phyloP scores from a whole-genome alignment of 2,329 filamentous ascomycete species.

The Westerdykella sp. region DNA sequence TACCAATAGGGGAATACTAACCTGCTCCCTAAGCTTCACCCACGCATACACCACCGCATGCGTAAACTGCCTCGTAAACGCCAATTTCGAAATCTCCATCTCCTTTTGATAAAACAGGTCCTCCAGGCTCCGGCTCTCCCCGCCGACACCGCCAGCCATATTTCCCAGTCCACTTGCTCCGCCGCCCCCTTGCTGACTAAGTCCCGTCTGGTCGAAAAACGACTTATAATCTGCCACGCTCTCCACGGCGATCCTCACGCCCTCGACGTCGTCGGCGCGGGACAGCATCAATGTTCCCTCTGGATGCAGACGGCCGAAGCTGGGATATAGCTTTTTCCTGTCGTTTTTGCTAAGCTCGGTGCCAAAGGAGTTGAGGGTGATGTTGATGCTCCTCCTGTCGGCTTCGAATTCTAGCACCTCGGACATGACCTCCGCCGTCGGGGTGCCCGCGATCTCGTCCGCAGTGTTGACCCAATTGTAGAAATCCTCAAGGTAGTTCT shows the following conservation, averaged over 20 bases:
- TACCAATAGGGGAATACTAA: conserved; percentile 41
- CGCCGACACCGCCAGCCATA: conserved; percentile 71
- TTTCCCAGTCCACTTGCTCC: conserved; percentile 72
- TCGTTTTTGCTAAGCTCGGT: conserved; percentile 92
- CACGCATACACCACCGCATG: conserved; percentile 93
- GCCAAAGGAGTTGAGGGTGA: conserved; percentile 96
- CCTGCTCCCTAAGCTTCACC: conserved; percentile 96
- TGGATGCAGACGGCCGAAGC: conserved; percentile 83
- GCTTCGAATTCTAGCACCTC: conserved; percentile 97
- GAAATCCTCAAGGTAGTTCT: conserved; percentile 99
- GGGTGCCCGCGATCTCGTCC: conserved; percentile 77
- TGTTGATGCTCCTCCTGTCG: conserved; percentile 94
- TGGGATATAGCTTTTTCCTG: conserved; percentile 92
- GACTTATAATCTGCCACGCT: conserved; percentile 88
- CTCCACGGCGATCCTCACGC: conserved; percentile 87
- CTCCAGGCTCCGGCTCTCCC: conserved; percentile 83
- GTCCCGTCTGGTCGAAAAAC: conserved; percentile 88
- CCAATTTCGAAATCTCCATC: conserved; percentile 94
- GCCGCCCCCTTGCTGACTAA: conserved; percentile 55
- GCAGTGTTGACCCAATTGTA: conserved; percentile 89
- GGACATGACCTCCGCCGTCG: conserved; percentile 89
- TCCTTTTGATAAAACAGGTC: conserved; percentile 99
- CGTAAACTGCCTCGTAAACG: conserved; percentile 94
- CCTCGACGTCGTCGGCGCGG: conserved; percentile 88
- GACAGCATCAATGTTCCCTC: conserved; percentile 94